These are phyloP conservation scores for Friedmanniomyces simplex DNA, from an alignment of 495 filamentous ascomycete genomes.

Conservation along the genomic window DNA sequence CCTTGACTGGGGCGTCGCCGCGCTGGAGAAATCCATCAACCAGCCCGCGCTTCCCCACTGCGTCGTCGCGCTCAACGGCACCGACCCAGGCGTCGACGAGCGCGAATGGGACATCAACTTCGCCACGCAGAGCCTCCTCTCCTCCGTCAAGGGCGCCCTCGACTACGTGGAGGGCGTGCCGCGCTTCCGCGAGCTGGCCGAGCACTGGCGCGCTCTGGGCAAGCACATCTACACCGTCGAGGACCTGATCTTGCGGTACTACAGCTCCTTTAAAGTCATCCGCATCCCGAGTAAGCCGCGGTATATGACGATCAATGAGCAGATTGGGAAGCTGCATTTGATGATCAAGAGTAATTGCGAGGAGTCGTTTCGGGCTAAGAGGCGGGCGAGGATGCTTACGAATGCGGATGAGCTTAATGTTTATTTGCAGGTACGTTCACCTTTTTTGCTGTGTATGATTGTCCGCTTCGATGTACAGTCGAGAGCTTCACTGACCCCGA, in stretches of 20 bases:
- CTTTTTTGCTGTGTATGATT: no score
- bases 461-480: not conserved
- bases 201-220: conserved; percentile 28
- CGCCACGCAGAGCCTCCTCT: conserved; percentile 36
- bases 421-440: conserved; percentile 31
- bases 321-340: conserved; percentile 38
- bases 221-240: conserved; percentile 33
- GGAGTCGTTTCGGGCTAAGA: conserved; percentile 33
- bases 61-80: conserved; percentile 45
- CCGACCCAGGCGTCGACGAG: conserved; percentile 37
- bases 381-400: conserved; percentile 37
- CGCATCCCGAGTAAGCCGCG: conserved; percentile 42
- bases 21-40: conserved; percentile 44
- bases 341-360: conserved; percentile 34
- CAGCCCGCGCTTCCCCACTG: conserved; percentile 46
- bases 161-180: conserved; percentile 20
- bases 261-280: conserved; percentile 39
- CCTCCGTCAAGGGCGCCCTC: conserved; percentile 10
- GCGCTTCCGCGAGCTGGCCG: conserved; percentile 18
- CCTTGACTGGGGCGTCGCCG: conserved; percentile 34
- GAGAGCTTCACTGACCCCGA: not conserved
- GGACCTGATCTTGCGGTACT: conserved; percentile 45
- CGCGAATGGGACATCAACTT: conserved; percentile 38
- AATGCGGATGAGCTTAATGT: conserved; percentile 42
- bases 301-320: conserved; percentile 37